phyloP scores from a whole-genome alignment of 1,284 basidiomycete species.

The Cutaneotrichosporon cavernicola region DNA sequence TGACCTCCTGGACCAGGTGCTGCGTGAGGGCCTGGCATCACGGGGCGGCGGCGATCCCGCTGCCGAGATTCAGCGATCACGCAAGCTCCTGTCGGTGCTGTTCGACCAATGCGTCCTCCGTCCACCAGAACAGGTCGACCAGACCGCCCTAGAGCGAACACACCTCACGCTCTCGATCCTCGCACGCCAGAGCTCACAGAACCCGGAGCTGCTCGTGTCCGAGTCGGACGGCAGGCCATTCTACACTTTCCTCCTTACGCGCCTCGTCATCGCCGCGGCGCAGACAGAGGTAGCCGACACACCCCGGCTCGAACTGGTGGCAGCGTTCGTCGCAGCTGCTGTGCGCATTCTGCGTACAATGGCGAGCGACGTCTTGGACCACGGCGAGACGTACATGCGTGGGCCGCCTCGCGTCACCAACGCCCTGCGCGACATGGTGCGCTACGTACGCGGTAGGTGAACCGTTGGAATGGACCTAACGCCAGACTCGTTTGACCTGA shows the following conservation, averaged over 20 bases:
- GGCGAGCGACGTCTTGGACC: slow-evolving; percentile 28
- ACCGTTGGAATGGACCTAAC: background rate
- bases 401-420: slow-evolving; percentile 26
- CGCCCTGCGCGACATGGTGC: slow-evolving; percentile 28
- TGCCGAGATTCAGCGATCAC: slow-evolving; percentile 24
- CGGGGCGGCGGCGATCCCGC: slow-evolving; percentile 24
- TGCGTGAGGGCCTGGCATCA: slow-evolving; percentile 39
- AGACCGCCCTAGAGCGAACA: slow-evolving; percentile 27
- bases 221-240: slow-evolving; percentile 26
- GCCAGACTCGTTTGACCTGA: slow-evolving; percentile 15
- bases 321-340: slow-evolving; percentile 23
- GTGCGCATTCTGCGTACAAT: slow-evolving; percentile 26
- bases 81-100: slow-evolving; percentile 42
- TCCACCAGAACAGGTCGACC: slow-evolving; percentile 20
- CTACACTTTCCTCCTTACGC: slow-evolving; percentile 46
- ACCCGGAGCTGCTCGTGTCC: slow-evolving; percentile 32
- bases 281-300: slow-evolving; percentile 19
- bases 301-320: slow-evolving; percentile 14
- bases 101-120: slow-evolving; percentile 41
- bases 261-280: slow-evolving; percentile 37
- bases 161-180: slow-evolving; percentile 40
- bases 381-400: slow-evolving; percentile 27
- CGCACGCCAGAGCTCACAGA: slow-evolving; percentile 25
- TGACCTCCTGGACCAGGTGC: slow-evolving; percentile 40
- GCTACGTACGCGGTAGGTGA: slow-evolving; percentile 36